Evolutionary conservation across 257 asterid genomes (phyloP).

Genomic region (Handroanthus guayacan): DNA sequence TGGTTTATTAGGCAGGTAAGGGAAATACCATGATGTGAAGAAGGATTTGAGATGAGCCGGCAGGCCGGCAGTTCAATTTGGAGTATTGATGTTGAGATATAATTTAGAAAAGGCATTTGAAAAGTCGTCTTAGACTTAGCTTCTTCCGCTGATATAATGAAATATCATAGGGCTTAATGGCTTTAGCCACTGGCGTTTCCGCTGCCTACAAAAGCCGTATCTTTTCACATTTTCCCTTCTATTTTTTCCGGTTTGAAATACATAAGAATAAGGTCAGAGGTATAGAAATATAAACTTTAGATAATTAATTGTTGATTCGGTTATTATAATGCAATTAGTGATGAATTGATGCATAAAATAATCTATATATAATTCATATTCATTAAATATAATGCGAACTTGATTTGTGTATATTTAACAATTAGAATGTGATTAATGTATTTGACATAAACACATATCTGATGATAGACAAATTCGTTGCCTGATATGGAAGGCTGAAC

Average conservation of each 20-base stretch:
- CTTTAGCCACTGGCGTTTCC: constrained; percentile 29
- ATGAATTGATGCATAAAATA: too few species aligned
- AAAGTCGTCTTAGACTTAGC: constrained; percentile 35
- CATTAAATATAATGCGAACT: too few species aligned
- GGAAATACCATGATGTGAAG: constrained; percentile 13
- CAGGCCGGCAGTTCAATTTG: constrained; percentile 38
- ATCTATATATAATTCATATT: too few species aligned
- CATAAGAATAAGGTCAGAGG: too few species aligned
- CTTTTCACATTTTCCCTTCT: background rate
- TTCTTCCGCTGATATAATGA: constrained; percentile 38
- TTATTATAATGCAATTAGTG: too few species aligned
- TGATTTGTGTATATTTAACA: too few species aligned
- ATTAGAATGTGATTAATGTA: too few species aligned
- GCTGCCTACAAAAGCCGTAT: constrained; percentile 25
- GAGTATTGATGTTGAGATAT: constrained; percentile 21
- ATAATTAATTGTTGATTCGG: too few species aligned
- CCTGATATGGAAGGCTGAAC: too few species aligned
- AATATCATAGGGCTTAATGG: constrained; percentile 25
- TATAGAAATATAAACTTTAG: too few species aligned
- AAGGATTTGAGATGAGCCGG: constrained; percentile 35
- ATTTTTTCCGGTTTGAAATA: background rate
- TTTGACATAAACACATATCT: too few species aligned
- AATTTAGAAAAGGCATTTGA: background rate
- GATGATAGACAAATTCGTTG: too few species aligned
- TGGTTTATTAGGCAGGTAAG: constrained; percentile 21